A percentile compares a stretch with the other conserved stretches of the same genome.
Evolutionary conservation across 1,284 basidiomycete genomes (phyloP).

Genomic region (Melampsora americana): DNA sequence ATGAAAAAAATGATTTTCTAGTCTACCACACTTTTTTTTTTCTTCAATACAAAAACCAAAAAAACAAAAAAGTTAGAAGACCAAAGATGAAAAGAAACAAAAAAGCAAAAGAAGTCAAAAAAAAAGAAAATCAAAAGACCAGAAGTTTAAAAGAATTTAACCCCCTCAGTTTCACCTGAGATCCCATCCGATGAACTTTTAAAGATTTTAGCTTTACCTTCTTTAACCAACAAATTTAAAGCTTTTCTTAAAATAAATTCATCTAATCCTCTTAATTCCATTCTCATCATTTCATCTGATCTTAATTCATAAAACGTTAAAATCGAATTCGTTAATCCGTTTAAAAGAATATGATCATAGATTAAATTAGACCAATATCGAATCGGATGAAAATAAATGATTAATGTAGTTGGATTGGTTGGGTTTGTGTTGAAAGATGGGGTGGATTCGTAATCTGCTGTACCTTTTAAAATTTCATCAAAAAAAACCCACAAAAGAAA

Average conservation of each 20-base stretch:
- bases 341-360: conserved; percentile 14
- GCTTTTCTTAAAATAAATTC: conserved; percentile 24
- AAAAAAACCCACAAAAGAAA: too few relatives aligned
- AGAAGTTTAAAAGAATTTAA: conserved; percentile 42
- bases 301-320: conserved; percentile 32
- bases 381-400: conserved; percentile 23
- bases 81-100: too few relatives aligned
- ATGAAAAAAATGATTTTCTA: too few relatives aligned
- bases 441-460: conserved; percentile 29
- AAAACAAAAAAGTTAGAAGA: too few relatives aligned
- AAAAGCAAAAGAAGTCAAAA: too few relatives aligned
- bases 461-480: not conserved
- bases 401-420: not conserved
- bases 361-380: conserved; percentile 17
- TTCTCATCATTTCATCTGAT: not conserved
- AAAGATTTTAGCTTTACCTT: conserved; percentile 34
- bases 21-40: too few relatives aligned
- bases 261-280: conserved; percentile 19
- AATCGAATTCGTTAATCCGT: conserved; percentile 33
- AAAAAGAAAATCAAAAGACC: too few relatives aligned
- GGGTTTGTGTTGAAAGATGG: not conserved
- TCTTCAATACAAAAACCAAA: too few relatives aligned
- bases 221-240: conserved; percentile 17
- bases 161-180: conserved; percentile 29
- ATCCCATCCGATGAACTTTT: conserved; percentile 39